These are phyloP conservation scores for Rubia yunnanensis DNA, from an alignment of 257 asterid genomes.

Conservation along the genomic window DNA sequence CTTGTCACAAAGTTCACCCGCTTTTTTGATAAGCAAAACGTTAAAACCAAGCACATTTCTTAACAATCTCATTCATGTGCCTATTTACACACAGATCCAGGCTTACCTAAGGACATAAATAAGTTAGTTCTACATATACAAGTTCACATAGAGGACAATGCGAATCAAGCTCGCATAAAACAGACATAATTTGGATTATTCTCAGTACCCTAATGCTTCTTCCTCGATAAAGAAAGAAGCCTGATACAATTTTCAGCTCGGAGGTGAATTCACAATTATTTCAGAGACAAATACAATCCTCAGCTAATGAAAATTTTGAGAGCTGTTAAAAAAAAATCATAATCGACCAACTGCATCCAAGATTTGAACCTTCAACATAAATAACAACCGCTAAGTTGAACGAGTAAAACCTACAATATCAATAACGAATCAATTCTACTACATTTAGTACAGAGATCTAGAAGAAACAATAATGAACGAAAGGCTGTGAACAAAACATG, in stretches of 20 bases:
- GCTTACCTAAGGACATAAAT: neutral
- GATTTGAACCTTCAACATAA: neutral
- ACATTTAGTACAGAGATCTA: no score
- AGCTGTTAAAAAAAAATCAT: neutral
- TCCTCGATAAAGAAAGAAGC: neutral
- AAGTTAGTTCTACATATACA: neutral
- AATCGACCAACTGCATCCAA: neutral
- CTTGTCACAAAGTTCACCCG: neutral
- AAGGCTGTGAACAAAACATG: no score
- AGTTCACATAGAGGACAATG: neutral
- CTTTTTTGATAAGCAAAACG: neutral
- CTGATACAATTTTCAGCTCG: neutral
- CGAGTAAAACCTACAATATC: no score
- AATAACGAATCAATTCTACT: no score
- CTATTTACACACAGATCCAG: neutral
- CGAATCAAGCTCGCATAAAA: neutral
- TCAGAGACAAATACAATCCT: slow-evolving; percentile 5
- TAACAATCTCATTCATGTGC: neutral
- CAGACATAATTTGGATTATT: neutral
- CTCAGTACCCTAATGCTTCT: neutral
- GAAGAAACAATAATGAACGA: no score
- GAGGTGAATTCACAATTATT: neutral
- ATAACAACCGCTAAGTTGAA: no score
- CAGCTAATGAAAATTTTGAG: neutral
- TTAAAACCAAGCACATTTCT: neutral